Evolutionary conservation across 441 rosid genomes (phyloP), one percentile per base, ranked within the genome.

Genomic region (Populus trichocarpa): DNA sequence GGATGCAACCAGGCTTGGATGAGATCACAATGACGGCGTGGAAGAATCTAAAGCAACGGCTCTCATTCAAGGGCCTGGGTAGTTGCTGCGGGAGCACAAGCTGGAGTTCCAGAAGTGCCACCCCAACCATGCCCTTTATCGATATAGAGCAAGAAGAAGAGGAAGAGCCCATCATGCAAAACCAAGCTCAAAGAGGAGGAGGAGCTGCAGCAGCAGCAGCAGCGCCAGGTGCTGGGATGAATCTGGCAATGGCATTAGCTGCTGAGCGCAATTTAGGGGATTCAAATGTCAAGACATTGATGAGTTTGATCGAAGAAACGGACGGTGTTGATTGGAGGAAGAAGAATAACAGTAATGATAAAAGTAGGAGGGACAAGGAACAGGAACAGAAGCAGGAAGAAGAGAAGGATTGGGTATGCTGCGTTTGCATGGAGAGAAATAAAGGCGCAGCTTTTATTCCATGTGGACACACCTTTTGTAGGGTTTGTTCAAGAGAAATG

Each of bases 381-480:
- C 66, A 16, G 75, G 69, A 69, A 36, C 40, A 68, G 32, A 23
- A 4, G 69, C 20, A 3, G 68, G 68, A 20, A 81, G 70, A 35
- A 68, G 84, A 69, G 3, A 35, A 57, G 23, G 91, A 89, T 67
- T 86, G 86, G 87, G 20, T 83, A 88, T 89, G 94, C 83, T 88
- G 94, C 86, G 89, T 90, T 64, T 90, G 94, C 87, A 90, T 88
- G 92, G 91, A 87, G 66, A 87, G 90, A 72, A 80, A 75, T 61
- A 91, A 91, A 77, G 93, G 90, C 11, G 90, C 93, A 22, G 95
- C 95, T 14, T 89, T 91, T 75, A 87, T 91, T 78, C 95, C 95
- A n/a, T 91, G 95, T 72, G 95, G 95, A 1, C 95, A 91, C 79
- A 35, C 91, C 9, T 86, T 81, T 76, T 91, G 91, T 59, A 84